phyloP scores from a whole-genome alignment of 768 basidiomycete species.

The Amanita exitialis region DNA sequence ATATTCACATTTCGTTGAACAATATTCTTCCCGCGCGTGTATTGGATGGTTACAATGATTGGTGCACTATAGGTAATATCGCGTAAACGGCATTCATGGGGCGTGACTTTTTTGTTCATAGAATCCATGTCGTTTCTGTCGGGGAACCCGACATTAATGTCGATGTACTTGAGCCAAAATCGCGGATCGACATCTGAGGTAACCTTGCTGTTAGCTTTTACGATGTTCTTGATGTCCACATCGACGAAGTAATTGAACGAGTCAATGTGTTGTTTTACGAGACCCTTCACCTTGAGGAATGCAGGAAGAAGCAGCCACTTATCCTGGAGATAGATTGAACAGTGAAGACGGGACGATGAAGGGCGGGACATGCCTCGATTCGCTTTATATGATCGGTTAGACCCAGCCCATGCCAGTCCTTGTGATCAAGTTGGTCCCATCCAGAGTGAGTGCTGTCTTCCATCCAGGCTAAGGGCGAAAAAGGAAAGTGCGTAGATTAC shows the following conservation, averaged over 20 bases:
- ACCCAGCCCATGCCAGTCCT: constrained; percentile 67
- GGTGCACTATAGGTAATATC: constrained; percentile 94
- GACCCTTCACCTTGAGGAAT: constrained; percentile 94
- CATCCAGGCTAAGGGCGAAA: neutral
- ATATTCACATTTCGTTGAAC: constrained; percentile 84
- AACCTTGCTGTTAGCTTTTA: constrained; percentile 87
- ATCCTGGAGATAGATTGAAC: constrained; percentile 43
- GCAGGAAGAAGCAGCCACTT: constrained; percentile 98
- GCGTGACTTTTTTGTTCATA: constrained; percentile 78
- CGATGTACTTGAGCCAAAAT: constrained; percentile 94
- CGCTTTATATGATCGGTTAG: constrained; percentile 87
- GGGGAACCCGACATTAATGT: constrained; percentile 90
- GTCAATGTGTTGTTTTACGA: constrained; percentile 98
- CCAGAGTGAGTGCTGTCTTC: constrained; percentile 15
- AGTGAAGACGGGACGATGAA: neutral
- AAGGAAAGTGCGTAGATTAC: neutral
- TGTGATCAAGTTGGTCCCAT: constrained; percentile 47
- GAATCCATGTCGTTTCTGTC: constrained; percentile 78
- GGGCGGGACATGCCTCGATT: constrained; percentile 60
- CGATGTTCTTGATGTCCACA: constrained; percentile 93
- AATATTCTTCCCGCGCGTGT: constrained; percentile 85
- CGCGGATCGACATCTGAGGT: constrained; percentile 95
- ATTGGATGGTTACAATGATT: constrained; percentile 89
- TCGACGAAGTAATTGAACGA: constrained; percentile 99
- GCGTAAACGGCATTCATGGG: constrained; percentile 93